Conservation (phyloP, 2,329 filamentous ascomycete species). For the Fusarium torreyae region DNA sequence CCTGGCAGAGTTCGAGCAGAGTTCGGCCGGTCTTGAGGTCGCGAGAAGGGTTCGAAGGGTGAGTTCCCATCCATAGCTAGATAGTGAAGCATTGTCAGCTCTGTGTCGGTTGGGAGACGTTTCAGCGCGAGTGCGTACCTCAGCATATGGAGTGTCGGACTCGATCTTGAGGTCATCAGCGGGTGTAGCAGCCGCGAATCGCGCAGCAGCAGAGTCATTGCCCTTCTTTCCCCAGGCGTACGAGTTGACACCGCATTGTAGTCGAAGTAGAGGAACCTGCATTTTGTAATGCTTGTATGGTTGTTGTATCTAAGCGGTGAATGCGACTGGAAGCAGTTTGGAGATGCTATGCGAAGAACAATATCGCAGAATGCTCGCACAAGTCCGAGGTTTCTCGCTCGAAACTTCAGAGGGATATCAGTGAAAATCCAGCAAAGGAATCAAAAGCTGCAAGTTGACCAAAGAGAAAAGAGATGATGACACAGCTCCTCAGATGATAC, state of each 20-base stretch:
- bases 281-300: constrained; percentile 57
- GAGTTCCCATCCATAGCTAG: constrained; percentile 99
- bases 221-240: constrained; percentile 99
- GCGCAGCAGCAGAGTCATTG: constrained; percentile 87
- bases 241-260: constrained; percentile 95
- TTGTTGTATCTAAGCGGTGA: constrained; percentile 6
- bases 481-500: constrained; percentile 6
- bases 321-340: constrained; percentile 14
- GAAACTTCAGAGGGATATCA: not conserved
- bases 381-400: not conserved
- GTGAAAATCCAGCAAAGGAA: not conserved
- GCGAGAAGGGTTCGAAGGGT: constrained; percentile 94
- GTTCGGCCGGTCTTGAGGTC: constrained; percentile 87
- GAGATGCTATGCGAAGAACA: not conserved
- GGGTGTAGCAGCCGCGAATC: constrained; percentile 88
- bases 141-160: constrained; percentile 92
- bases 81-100: constrained; percentile 3
- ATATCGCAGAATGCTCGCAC: not conserved
- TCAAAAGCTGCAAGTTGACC: constrained; percentile 1
- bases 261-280: constrained; percentile 86
- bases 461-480: constrained; percentile 30
- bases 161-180: constrained; percentile 82
- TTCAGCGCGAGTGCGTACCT: constrained; percentile 68
- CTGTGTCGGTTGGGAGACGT: not conserved
- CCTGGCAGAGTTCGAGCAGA: constrained; percentile 87